Evolutionary conservation across 2,329 filamentous ascomycete genomes (phyloP).

Genomic region (Aureobasidium sp.): DNA sequence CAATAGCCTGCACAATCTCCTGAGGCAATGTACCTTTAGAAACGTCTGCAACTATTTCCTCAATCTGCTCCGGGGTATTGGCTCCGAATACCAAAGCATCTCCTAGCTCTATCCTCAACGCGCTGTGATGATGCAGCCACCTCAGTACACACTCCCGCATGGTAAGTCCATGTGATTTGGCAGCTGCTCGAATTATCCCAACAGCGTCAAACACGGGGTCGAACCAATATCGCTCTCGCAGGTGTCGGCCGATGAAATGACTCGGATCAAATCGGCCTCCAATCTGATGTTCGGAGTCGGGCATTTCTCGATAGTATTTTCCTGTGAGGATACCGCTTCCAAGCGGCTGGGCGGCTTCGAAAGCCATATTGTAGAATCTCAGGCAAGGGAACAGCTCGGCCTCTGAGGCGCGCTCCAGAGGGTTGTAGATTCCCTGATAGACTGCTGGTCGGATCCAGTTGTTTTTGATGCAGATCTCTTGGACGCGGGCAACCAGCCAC

Average conservation of each 20-base stretch:
- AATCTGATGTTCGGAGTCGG: conserved; percentile 23
- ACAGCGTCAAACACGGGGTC: conserved; percentile 33
- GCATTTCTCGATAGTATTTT: conserved; percentile 26
- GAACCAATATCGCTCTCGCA: conserved; percentile 31
- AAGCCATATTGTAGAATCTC: conserved; percentile 32
- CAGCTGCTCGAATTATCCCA: conserved; percentile 26
- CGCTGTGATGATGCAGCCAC: conserved; percentile 36
- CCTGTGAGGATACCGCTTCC: conserved; percentile 30
- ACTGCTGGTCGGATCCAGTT: conserved; percentile 36
- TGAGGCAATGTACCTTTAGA: conserved; percentile 65
- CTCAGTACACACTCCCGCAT: conserved; percentile 33
- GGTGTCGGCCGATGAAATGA: conserved; percentile 27
- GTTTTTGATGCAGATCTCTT: conserved; percentile 36
- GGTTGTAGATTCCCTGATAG: conserved; percentile 42
- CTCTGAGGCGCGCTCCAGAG: conserved; percentile 35
- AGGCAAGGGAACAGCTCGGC: conserved; percentile 34
- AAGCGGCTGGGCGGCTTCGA: conserved; percentile 29
- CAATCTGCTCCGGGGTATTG: conserved; percentile 46
- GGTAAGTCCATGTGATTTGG: conserved; percentile 29
- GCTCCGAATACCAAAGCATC: conserved; percentile 49
- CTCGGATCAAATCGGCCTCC: conserved; percentile 30
- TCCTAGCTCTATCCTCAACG: conserved; percentile 20
- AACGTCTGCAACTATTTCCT: conserved; percentile 48
- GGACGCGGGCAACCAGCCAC: conserved; percentile 35
- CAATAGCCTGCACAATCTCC: conserved; percentile 45